Conservation (phyloP, 2,329 filamentous ascomycete genomes). For the Cryphonectria parasitica region DNA sequence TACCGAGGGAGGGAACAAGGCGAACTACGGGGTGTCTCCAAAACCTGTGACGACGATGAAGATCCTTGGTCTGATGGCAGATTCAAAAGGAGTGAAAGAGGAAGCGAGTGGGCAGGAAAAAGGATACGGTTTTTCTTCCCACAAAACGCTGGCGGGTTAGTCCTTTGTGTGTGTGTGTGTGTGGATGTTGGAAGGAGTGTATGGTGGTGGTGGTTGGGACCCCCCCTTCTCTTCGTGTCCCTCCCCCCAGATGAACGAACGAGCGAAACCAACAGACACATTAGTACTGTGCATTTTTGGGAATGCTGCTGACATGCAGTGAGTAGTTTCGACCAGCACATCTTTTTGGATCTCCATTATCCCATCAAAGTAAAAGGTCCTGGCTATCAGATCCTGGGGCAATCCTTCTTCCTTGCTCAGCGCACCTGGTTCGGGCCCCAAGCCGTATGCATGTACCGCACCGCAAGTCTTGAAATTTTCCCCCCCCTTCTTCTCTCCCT, state of each 20-base stretch:
- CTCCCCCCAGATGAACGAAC: no score
- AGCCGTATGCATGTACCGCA: background rate
- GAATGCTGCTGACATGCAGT: background rate
- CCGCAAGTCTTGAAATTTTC: background rate
- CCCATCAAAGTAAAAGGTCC: background rate
- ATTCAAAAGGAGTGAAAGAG: no score
- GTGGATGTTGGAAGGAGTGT: no score
- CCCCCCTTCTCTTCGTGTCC: no score
- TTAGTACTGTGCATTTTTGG: background rate
- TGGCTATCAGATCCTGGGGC: background rate
- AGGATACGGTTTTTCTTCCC: background rate
- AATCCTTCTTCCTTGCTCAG: conserved; percentile 10
- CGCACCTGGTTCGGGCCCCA: background rate
- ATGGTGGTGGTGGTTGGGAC: no score
- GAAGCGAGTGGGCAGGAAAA: background rate
- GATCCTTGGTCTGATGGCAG: background rate
- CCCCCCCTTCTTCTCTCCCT: background rate
- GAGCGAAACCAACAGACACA: background rate
- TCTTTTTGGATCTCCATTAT: background rate
- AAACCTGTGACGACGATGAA: background rate
- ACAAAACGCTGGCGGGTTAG: no score
- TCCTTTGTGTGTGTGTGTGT: no score
- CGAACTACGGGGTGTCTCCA: background rate
- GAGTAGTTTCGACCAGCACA: background rate
- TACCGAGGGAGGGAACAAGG: conserved; percentile 2